phyloP scores from a whole-genome alignment of 805 yeast species.

The Hemisphaericaspora nanyangensis region DNA sequence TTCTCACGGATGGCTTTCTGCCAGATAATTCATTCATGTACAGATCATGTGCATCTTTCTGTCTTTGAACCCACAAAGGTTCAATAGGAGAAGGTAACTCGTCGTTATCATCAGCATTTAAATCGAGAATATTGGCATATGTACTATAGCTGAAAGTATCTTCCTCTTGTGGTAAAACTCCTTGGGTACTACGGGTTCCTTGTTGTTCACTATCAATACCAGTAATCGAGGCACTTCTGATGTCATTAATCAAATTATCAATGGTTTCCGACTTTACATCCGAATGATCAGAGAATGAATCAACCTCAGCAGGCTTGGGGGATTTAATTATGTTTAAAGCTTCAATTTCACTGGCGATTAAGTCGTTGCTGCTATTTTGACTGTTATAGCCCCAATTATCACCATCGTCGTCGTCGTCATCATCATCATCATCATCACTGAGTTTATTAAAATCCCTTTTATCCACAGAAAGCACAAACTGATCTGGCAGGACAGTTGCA shows the following conservation, averaged over 20 bases:
- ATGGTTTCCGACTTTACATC: constrained; percentile 21
- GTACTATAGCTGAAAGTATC: constrained; percentile 18
- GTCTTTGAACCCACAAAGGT: constrained; percentile 15
- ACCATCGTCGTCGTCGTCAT: constrained; percentile 15
- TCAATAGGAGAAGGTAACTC: constrained; percentile 19
- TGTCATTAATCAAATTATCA: constrained; percentile 36
- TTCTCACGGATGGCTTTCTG: constrained; percentile 31
- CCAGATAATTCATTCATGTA: constrained; percentile 21
- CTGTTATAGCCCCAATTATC: constrained; percentile 8
- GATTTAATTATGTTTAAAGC: not conserved
- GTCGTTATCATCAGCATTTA: constrained; percentile 7
- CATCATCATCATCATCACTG: constrained; percentile 11
- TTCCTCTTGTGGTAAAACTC: no score
- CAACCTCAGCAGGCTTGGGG: not conserved
- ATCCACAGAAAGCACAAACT: constrained; percentile 36
- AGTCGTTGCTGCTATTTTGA: constrained; percentile 3
- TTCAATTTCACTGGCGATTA: constrained; percentile 2
- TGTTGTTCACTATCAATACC: constrained; percentile 16
- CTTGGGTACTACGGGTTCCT: no score
- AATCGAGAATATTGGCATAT: constrained; percentile 11
- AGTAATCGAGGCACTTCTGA: constrained; percentile 14
- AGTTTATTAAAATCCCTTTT: constrained; percentile 7
- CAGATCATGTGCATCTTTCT: constrained; percentile 17
- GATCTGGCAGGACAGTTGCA: not conserved
- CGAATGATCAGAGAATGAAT: not conserved